A percentile compares a stretch with the other conserved stretches of the same genome.
Conservation (phyloP, 2,329 filamentous ascomycete species). For the Nemania sp. region DNA sequence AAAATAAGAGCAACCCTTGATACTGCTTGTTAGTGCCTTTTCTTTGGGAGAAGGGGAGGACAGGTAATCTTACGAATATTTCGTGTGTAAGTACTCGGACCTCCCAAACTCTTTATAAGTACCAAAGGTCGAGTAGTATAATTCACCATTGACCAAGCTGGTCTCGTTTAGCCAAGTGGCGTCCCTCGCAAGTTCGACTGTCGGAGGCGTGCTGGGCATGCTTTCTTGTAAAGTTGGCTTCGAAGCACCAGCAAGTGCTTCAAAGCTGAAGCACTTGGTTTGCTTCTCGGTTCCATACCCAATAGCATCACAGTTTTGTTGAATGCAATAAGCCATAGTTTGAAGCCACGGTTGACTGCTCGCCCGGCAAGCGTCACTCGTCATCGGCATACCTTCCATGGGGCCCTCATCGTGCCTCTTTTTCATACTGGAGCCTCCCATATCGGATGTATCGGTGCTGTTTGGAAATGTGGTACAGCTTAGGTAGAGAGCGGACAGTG, state of each 20-base stretch:
- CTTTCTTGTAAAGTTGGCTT: constrained; percentile 32
- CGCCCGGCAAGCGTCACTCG: constrained; percentile 24
- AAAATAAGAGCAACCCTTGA: constrained; percentile 24
- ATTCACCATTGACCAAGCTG: constrained; percentile 35
- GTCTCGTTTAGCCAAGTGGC: constrained; percentile 38
- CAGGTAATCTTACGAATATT: constrained; percentile 34
- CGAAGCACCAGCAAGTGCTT: constrained; percentile 24
- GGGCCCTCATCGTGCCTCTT: constrained; percentile 31
- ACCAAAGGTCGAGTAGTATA: constrained; percentile 34
- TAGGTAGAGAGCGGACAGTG: constrained; percentile 32
- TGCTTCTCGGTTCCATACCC: constrained; percentile 28
- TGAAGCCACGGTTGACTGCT: constrained; percentile 23
- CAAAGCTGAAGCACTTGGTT: constrained; percentile 34
- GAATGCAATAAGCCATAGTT: constrained; percentile 29
- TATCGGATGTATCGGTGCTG: neutral
- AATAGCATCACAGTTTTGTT: constrained; percentile 18
- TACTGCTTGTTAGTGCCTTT: neutral
- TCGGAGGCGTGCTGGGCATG: constrained; percentile 27
- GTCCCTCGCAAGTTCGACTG: constrained; percentile 28
- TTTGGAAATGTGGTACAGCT: constrained; percentile 33
- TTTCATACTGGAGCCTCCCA: constrained; percentile 15
- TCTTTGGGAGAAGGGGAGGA: neutral
- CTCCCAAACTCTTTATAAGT: constrained; percentile 35
- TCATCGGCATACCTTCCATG: constrained; percentile 23
- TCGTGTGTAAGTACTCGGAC: constrained; percentile 36